Evolutionary conservation across 345 rosid species (phyloP).

Genomic region (Bruguiera sexangula): DNA sequence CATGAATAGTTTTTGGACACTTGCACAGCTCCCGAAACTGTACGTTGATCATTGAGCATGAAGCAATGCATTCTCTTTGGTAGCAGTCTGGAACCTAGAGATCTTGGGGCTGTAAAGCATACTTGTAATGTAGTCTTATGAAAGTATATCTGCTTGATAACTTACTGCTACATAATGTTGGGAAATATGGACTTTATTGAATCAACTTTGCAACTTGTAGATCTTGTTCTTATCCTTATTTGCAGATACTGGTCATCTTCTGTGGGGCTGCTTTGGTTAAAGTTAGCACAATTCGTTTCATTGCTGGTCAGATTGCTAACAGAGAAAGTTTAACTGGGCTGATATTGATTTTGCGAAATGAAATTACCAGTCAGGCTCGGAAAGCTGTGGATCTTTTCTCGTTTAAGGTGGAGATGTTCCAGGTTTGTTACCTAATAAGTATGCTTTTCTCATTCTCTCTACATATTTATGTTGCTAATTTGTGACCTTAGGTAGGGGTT

Average conservation of each 20-base stretch:
- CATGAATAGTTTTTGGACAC: too few relatives aligned
- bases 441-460: not conserved
- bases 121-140: too few relatives aligned
- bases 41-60: too few relatives aligned
- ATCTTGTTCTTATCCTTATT: not conserved
- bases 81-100: too few relatives aligned
- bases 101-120: too few relatives aligned
- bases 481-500: too few relatives aligned
- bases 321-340: slow-evolving; percentile 58
- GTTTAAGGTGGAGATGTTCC: slow-evolving; percentile 83
- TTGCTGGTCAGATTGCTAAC: slow-evolving; percentile 53
- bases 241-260: slow-evolving; percentile 69
- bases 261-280: slow-evolving; percentile 62
- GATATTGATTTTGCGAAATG: slow-evolving; percentile 66
- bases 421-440: slow-evolving; percentile 38
- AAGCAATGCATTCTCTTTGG: too few relatives aligned
- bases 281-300: slow-evolving; percentile 54
- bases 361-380: slow-evolving; percentile 69
- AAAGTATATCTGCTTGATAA: too few relatives aligned
- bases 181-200: not conserved
- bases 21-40: too few relatives aligned
- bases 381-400: slow-evolving; percentile 67
- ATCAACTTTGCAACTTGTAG: not conserved
- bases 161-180: too few relatives aligned
- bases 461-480: not conserved